Conservation (phyloP, 2,329 filamentous ascomycete species). For the Hypoxylon sp. region DNA sequence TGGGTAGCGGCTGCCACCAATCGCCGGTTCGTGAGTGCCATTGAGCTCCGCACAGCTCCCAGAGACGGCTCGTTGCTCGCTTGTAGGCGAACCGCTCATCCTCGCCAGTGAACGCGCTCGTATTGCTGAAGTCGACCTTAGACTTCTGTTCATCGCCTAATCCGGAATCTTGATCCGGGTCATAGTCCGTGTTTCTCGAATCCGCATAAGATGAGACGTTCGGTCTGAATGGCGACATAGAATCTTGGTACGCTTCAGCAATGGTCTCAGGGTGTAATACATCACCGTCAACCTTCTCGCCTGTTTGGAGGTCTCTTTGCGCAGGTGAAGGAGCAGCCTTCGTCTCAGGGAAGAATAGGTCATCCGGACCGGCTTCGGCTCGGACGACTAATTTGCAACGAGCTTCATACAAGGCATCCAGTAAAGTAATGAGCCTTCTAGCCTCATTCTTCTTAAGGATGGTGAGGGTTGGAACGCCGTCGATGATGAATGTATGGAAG, state of each 20-base stretch:
- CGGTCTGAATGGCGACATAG: slow-evolving; percentile 81
- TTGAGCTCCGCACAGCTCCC: slow-evolving; percentile 81
- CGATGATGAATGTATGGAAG: slow-evolving; percentile 83
- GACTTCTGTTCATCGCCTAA: slow-evolving; percentile 61
- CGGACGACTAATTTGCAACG: slow-evolving; percentile 80
- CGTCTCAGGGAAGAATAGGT: slow-evolving; percentile 81
- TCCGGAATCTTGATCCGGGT: slow-evolving; percentile 71
- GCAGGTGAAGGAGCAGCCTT: slow-evolving; percentile 35
- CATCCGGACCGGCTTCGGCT: slow-evolving; percentile 77
- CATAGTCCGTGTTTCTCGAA: slow-evolving; percentile 63
- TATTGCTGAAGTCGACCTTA: slow-evolving; percentile 76
- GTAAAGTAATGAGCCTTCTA: slow-evolving; percentile 81
- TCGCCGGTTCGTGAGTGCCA: slow-evolving; percentile 77
- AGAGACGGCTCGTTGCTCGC: slow-evolving; percentile 80
- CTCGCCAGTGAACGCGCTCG: slow-evolving; percentile 80
- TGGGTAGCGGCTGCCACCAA: slow-evolving; percentile 79
- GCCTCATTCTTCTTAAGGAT: slow-evolving; percentile 84
- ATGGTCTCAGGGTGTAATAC: slow-evolving; percentile 75
- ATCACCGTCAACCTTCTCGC: slow-evolving; percentile 59
- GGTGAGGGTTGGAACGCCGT: slow-evolving; percentile 76
- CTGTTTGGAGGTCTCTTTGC: slow-evolving; percentile 55
- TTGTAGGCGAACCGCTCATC: slow-evolving; percentile 88
- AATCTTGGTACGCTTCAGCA: slow-evolving; percentile 83
- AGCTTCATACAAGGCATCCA: slow-evolving; percentile 87
- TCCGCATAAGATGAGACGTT: slow-evolving; percentile 78